Percentiles rank a stretch among this genome's conserved stretches.
Evolutionary conservation across 768 basidiomycete genomes (phyloP).

Genomic region (Pulveroboletus sp.): DNA sequence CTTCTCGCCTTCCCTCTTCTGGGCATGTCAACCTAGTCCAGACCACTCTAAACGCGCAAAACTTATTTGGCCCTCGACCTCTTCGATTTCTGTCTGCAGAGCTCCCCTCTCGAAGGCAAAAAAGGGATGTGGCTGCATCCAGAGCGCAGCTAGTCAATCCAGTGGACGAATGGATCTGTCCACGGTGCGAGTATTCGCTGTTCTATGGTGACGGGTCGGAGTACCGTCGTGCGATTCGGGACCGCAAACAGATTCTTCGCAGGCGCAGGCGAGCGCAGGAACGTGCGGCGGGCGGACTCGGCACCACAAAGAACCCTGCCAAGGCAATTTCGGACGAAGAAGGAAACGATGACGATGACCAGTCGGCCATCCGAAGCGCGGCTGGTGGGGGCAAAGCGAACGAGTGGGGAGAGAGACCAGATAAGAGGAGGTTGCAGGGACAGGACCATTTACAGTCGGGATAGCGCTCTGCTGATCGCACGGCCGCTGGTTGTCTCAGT

Average conservation of each 20-base stretch:
- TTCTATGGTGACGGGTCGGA: conserved; percentile 81
- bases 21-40: conserved; percentile 37
- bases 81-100: conserved; percentile 66
- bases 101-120: conserved; percentile 46
- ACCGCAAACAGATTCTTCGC: conserved; percentile 73
- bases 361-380: conserved; percentile 1
- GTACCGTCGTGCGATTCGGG: conserved; percentile 61
- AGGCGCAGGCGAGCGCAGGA: conserved; percentile 69
- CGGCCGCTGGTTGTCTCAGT: conserved; percentile 7
- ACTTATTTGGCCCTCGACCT: conserved; percentile 54
- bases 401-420: conserved; percentile 18
- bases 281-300: conserved; percentile 43
- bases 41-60: conserved; percentile 40
- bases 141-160: conserved; percentile 45
- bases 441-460: conserved; percentile 20
- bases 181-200: conserved; percentile 87
- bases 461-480: conserved; percentile 14
- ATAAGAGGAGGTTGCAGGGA: conserved; percentile 12
- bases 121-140: conserved; percentile 25
- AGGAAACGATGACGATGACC: conserved; percentile 17
- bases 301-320: conserved; percentile 17
- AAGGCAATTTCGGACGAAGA: conserved; percentile 23
- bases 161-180: conserved; percentile 89
- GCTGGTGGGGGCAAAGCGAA: conserved; percentile 3
- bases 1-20: conserved; percentile 67